Evolutionary conservation across 2,329 filamentous ascomycete species (phyloP).

Genomic region (Sporothrix mexicana): DNA sequence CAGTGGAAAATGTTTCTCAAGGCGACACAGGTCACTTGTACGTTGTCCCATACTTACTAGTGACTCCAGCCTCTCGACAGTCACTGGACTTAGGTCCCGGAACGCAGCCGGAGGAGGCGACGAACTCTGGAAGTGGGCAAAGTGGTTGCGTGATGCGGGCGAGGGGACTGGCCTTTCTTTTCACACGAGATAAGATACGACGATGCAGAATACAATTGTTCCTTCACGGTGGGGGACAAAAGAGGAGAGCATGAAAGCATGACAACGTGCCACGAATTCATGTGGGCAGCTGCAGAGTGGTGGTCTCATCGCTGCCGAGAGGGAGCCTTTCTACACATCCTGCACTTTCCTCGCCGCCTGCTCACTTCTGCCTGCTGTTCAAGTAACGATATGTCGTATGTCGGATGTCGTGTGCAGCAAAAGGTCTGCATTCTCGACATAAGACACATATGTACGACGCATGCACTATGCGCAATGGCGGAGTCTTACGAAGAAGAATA

Average conservation of each 20-base stretch:
- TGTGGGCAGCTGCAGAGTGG: constrained; percentile 16
- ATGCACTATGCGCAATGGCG: constrained; percentile 3
- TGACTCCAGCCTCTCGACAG: background rate
- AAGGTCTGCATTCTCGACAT: background rate
- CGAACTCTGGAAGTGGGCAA: constrained; percentile 10
- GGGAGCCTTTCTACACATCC: background rate
- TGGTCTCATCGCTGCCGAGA: background rate
- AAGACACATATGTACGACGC: constrained; percentile 16
- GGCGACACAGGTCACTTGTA: background rate
- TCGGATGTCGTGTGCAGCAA: background rate
- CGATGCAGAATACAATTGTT: background rate
- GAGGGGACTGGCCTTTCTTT: background rate
- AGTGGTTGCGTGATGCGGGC: background rate
- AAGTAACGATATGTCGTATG: background rate
- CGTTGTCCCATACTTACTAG: too few relatives aligned
- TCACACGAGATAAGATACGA: background rate
- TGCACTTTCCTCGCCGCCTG: background rate
- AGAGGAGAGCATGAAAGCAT: background rate
- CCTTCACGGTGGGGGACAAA: background rate
- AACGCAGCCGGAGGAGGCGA: background rate
- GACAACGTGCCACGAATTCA: constrained; percentile 17
- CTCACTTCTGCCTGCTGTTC: background rate
- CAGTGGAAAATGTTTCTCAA: background rate
- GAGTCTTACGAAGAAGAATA: constrained; percentile 4
- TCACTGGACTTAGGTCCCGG: background rate